These are phyloP conservation scores for Vigna trinervia DNA, from an alignment of 306 rosid species.

Conservation along the genomic window DNA sequence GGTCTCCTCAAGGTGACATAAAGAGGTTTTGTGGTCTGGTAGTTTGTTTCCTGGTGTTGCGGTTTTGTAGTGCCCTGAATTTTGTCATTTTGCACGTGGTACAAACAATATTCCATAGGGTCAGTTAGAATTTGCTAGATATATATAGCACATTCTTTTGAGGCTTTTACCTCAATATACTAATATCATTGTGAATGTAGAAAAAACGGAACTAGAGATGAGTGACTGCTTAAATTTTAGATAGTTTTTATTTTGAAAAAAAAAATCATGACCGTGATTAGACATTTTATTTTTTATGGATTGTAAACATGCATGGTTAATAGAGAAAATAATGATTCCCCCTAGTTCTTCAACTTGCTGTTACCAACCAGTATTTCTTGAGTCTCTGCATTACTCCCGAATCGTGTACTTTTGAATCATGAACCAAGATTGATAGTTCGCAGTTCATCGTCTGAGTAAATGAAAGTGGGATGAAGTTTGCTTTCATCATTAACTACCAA, in stretches of 20 bases:
- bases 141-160: slow-evolving; percentile 64
- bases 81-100: slow-evolving; percentile 54
- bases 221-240: slow-evolving; percentile 55
- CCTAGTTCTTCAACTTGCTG: not conserved
- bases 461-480: not conserved
- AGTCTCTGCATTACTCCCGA: not conserved
- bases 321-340: slow-evolving; percentile 50
- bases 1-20: slow-evolving; percentile 57
- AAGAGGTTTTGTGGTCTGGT: slow-evolving; percentile 59
- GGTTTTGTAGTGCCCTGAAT: slow-evolving; percentile 55
- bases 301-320: slow-evolving; percentile 57
- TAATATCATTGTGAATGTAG: slow-evolving; percentile 72
- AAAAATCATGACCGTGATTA: slow-evolving; percentile 12
- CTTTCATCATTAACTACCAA: not conserved
- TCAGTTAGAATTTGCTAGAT: slow-evolving; percentile 49
- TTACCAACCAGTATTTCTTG: not conserved
- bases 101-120: slow-evolving; percentile 58
- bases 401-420: too few relatives aligned
- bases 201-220: slow-evolving; percentile 54
- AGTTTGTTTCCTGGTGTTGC: slow-evolving; percentile 65
- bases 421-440: not conserved
- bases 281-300: slow-evolving; percentile 44
- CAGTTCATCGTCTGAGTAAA: not conserved
- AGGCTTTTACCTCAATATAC: slow-evolving; percentile 52
- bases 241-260: slow-evolving; percentile 20